Evolutionary conservation across 2,329 filamentous ascomycete species (phyloP).

Genomic region (Trichoderma aggressivum): DNA sequence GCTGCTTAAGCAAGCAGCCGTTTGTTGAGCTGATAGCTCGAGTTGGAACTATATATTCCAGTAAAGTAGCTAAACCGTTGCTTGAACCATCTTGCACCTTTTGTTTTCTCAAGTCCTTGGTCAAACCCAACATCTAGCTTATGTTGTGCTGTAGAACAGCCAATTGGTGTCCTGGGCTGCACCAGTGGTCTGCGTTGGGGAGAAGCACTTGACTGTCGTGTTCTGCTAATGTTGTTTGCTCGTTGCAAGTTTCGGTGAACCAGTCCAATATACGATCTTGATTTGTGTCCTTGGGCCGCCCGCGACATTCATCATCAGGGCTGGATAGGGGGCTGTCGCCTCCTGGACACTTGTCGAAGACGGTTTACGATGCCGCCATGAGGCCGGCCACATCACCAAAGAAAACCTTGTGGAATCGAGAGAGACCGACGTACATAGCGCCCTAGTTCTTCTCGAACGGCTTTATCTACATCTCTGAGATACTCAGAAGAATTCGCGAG

Average conservation of each 20-base stretch:
- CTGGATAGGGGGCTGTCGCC: conserved; percentile 31
- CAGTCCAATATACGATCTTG: conserved; percentile 34
- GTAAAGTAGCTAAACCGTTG: no score
- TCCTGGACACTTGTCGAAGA: conserved; percentile 36
- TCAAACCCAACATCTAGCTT: conserved; percentile 5
- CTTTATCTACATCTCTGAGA: neutral
- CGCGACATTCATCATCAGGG: conserved; percentile 29
- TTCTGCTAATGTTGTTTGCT: conserved; percentile 28
- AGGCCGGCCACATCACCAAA: conserved; percentile 33
- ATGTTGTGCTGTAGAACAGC: neutral
- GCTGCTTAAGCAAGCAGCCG: no score
- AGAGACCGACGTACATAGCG: conserved; percentile 34
- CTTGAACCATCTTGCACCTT: no score
- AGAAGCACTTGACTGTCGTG: conserved; percentile 20
- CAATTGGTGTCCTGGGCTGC: neutral
- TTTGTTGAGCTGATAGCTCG: no score
- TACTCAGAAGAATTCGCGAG: conserved; percentile 30
- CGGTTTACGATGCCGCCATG: conserved; percentile 28
- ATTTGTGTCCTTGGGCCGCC: conserved; percentile 35
- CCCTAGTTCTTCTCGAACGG: conserved; percentile 30
- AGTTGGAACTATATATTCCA: no score
- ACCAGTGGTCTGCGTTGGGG: conserved; percentile 18
- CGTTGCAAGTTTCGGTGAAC: conserved; percentile 30
- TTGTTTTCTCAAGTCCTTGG: no score
- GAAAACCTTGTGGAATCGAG: conserved; percentile 32